Conservation (phyloP, 768 basidiomycete genomes). For the Butyriboletus loyo region DNA sequence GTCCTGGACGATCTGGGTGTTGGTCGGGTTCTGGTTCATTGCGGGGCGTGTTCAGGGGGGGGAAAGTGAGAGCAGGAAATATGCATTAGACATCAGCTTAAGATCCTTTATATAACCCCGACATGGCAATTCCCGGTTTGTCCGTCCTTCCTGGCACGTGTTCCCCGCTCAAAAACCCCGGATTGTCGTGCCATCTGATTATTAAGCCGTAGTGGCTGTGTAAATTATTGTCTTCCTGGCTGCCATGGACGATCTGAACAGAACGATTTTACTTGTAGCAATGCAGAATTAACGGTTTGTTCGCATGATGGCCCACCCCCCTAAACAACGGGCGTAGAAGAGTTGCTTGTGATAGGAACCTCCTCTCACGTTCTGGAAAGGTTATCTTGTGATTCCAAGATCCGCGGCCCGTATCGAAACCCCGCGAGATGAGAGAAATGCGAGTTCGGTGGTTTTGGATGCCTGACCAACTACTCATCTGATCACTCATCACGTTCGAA, state of each 20-base stretch:
- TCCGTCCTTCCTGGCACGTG: conserved; percentile 21
- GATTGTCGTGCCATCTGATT: background rate
- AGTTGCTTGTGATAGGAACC: background rate
- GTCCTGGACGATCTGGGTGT: conserved; percentile 17
- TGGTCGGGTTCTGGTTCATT: conserved; percentile 16
- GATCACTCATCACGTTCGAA: too few relatives aligned
- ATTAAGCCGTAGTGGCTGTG: conserved; percentile 1
- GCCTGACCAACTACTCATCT: background rate
- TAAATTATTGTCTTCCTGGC: background rate
- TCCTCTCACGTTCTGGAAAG: conserved; percentile 6
- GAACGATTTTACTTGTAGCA: too few relatives aligned
- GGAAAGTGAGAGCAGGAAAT: background rate
- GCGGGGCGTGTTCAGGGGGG: conserved; percentile 1
- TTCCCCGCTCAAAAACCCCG: conserved; percentile 11
- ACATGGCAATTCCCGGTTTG: conserved; percentile 25
- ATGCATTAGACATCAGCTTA: background rate
- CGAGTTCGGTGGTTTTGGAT: background rate
- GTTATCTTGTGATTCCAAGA: conserved; percentile 22
- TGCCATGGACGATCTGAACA: background rate
- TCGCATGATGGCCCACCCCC: too few relatives aligned
- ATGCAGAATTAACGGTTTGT: too few relatives aligned
- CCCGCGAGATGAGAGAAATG: conserved; percentile 2
- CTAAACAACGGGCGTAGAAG: conserved; percentile 12
- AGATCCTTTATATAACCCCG: conserved; percentile 26
- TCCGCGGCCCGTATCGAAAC: conserved; percentile 12